phyloP scores from a whole-genome alignment of 1,284 basidiomycete genomes.

The Pulveroboletus sp. region DNA sequence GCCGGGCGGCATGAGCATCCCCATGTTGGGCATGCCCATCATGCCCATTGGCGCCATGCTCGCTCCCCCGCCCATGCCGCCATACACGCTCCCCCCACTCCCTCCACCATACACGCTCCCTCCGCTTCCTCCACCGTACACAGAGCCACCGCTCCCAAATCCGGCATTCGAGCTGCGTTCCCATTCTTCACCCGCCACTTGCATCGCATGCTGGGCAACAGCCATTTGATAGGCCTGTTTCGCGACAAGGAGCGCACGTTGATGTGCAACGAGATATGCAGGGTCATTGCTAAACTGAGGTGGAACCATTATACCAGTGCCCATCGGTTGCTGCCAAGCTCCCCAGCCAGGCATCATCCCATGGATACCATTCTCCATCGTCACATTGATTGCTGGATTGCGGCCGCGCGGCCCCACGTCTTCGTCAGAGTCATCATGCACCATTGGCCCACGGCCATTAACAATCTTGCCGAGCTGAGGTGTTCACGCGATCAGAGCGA shows the following conservation, averaged over 20 bases:
- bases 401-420: constrained; percentile 30
- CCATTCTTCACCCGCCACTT: constrained; percentile 81
- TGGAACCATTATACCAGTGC: constrained; percentile 31
- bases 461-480: constrained; percentile 77
- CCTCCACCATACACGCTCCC: constrained; percentile 33
- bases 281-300: constrained; percentile 48
- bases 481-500: constrained; percentile 2
- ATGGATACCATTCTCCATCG: constrained; percentile 44
- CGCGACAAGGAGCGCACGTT: constrained; percentile 77
- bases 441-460: constrained; percentile 67
- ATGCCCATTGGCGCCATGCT: constrained; percentile 38
- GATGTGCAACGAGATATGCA: constrained; percentile 66
- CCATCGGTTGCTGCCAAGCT: constrained; percentile 37
- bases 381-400: constrained; percentile 43
- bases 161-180: constrained; percentile 68
- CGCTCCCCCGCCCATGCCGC: constrained; percentile 36
- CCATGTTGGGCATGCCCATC: constrained; percentile 46
- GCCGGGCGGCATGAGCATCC: constrained; percentile 40
- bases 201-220: constrained; percentile 83
- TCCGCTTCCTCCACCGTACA: constrained; percentile 38
- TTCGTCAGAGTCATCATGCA: constrained; percentile 56
- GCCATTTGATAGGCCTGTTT: constrained; percentile 85
- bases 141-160: constrained; percentile 37
- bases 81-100: constrained; percentile 43
- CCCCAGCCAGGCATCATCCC: constrained; percentile 30